These are phyloP conservation scores for Ogataea populi-albae DNA, from an alignment of 805 yeast species.

Conservation along the genomic window DNA sequence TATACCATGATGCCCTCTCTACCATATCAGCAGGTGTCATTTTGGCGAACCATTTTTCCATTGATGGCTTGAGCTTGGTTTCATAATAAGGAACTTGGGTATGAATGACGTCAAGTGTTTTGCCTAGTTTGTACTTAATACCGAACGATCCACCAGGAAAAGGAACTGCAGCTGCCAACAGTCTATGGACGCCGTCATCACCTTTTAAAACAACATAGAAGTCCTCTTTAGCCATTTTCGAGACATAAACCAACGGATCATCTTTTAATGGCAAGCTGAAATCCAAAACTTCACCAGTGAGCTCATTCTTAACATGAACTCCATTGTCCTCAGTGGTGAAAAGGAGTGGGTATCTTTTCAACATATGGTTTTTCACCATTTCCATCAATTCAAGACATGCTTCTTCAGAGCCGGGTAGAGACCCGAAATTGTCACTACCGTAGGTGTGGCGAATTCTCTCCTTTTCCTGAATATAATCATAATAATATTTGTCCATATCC, in stretches of 20 bases:
- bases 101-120: conserved; percentile 61
- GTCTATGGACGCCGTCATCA: conserved; percentile 57
- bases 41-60: conserved; percentile 70
- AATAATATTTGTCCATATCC: conserved; percentile 75
- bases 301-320: conserved; percentile 52
- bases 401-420: conserved; percentile 63
- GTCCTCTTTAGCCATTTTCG: conserved; percentile 74
- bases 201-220: conserved; percentile 58
- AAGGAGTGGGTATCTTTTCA: conserved; percentile 58
- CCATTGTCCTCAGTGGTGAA: conserved; percentile 53
- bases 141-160: conserved; percentile 79
- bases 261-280: conserved; percentile 58
- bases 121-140: conserved; percentile 57
- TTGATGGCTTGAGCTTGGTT: conserved; percentile 60
- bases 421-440: conserved; percentile 60
- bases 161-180: conserved; percentile 73
- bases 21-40: conserved; percentile 62
- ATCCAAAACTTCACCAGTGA: conserved; percentile 62
- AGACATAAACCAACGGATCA: conserved; percentile 59
- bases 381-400: conserved; percentile 65
- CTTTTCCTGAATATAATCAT: conserved; percentile 64
- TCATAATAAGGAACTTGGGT: conserved; percentile 67
- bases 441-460: conserved; percentile 53
- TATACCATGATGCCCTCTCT: conserved; percentile 74
- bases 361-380: conserved; percentile 56